Percentiles rank a stretch among this genome's conserved stretches.
Evolutionary conservation across 2,329 filamentous ascomycete species (phyloP).

Genomic region (Diaporthe eres): DNA sequence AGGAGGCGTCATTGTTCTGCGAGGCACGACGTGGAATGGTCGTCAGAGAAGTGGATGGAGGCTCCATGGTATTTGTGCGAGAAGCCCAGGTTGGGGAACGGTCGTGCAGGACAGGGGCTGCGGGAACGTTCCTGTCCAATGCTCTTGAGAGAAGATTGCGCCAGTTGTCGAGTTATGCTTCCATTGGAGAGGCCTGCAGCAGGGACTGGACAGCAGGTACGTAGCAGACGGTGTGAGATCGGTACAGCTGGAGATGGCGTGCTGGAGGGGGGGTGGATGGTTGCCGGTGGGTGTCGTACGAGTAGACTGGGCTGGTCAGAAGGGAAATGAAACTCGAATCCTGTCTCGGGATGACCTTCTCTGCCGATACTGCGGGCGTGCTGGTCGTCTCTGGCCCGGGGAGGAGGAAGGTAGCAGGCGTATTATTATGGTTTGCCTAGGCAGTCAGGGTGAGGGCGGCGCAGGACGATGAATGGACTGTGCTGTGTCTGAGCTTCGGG

Average conservation of each 20-base stretch:
- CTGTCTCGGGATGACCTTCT: conserved; percentile 18
- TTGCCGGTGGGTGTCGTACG: conserved; percentile 1
- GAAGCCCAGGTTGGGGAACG: conserved; percentile 16
- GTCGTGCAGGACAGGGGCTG: conserved; percentile 29
- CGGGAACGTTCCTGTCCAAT: conserved; percentile 35
- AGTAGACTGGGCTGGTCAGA: not conserved
- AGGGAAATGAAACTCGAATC: conserved; percentile 17
- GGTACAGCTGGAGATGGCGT: conserved; percentile 41
- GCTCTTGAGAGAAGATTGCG: conserved; percentile 35
- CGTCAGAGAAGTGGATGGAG: conserved; percentile 32
- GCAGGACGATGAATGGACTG: not conserved
- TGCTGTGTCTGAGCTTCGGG: conserved; percentile 32
- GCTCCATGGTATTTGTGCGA: conserved; percentile 41
- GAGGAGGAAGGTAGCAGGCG: not conserved
- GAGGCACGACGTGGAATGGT: conserved; percentile 38
- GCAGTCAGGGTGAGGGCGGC: conserved; percentile 9
- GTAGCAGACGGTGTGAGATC: conserved; percentile 35
- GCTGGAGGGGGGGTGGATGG: conserved; percentile 11
- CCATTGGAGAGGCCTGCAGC: conserved; percentile 38
- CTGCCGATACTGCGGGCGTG: conserved; percentile 4
- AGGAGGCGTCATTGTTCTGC: conserved; percentile 33
- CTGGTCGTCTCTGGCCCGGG: not conserved
- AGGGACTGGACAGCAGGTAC: conserved; percentile 19
- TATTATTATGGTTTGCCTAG: conserved; percentile 32
- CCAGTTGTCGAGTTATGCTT: conserved; percentile 35